phyloP scores from a whole-genome alignment of 768 basidiomycete species.

The Suillus decipiens region DNA sequence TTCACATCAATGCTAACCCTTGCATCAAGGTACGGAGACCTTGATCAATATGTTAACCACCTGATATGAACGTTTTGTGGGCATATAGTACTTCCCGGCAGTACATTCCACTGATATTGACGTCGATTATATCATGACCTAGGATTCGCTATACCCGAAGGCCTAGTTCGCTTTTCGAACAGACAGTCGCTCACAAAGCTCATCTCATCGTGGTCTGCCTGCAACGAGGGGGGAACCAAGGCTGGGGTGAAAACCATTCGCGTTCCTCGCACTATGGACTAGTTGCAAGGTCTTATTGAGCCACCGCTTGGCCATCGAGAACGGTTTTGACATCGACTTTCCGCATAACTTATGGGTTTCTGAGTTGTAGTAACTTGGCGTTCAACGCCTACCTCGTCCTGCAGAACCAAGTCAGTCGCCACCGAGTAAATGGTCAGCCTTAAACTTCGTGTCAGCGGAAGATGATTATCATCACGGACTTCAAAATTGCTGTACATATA shows the following conservation, averaged over 20 bases:
- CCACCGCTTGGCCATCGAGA: constrained; percentile 94
- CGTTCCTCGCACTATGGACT: constrained; percentile 93
- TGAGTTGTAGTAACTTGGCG: constrained; percentile 8
- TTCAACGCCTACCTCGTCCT: constrained; percentile 17
- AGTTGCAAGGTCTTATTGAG: constrained; percentile 93
- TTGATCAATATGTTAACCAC: no score
- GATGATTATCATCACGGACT: constrained; percentile 17
- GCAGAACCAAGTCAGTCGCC: constrained; percentile 77
- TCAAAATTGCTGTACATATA: constrained; percentile 17
- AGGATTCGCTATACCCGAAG: constrained; percentile 97
- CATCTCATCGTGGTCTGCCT: constrained; percentile 93
- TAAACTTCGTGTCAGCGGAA: constrained; percentile 1
- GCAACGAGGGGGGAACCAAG: constrained; percentile 87
- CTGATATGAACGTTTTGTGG: no score
- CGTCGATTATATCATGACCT: constrained; percentile 99
- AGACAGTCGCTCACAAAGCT: constrained; percentile 97
- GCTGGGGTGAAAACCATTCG: constrained; percentile 84
- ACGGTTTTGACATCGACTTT: constrained; percentile 98
- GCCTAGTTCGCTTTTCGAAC: constrained; percentile 94
- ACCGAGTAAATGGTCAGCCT: constrained; percentile 50
- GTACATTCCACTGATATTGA: no score
- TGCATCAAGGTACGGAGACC: no score
- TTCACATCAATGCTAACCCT: no score
- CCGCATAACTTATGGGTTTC: constrained; percentile 85
- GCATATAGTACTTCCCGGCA: no score